phyloP scores from a whole-genome alignment of 768 basidiomycete genomes.

The Sistotremastrum suecicum region DNA sequence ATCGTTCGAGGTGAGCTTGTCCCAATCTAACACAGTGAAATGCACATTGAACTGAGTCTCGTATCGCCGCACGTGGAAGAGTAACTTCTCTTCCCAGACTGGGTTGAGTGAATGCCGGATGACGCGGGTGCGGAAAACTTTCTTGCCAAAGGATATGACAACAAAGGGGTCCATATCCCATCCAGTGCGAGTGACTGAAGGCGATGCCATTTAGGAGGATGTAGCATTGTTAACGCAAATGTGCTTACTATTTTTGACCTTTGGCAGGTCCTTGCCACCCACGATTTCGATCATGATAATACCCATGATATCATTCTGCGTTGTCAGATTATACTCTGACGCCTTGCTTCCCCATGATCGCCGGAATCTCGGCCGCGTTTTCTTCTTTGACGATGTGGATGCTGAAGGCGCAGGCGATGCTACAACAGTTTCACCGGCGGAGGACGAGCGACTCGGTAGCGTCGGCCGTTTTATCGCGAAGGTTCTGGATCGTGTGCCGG shows the following conservation, averaged over 20 bases:
- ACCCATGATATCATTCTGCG: constrained; percentile 74
- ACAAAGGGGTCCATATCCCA: constrained; percentile 99
- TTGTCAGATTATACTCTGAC: constrained; percentile 43
- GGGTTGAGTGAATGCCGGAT: constrained; percentile 79
- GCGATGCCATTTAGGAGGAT: background rate
- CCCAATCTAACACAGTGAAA: constrained; percentile 89
- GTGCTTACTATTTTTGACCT: constrained; percentile 69
- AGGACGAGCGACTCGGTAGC: constrained; percentile 4
- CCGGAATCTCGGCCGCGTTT: constrained; percentile 15
- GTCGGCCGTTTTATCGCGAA: background rate
- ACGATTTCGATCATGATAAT: constrained; percentile 93
- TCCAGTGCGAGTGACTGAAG: constrained; percentile 64
- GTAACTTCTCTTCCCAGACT: constrained; percentile 85
- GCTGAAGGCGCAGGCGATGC: constrained; percentile 2
- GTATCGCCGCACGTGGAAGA: constrained; percentile 87
- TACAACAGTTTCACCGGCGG: background rate
- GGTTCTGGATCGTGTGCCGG: background rate
- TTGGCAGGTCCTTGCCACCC: constrained; percentile 71
- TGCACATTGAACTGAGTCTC: constrained; percentile 69
- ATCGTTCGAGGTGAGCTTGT: constrained; percentile 83
- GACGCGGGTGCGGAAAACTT: constrained; percentile 87
- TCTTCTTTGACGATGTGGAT: constrained; percentile 12
- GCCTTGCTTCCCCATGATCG: constrained; percentile 27
- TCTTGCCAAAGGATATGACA: constrained; percentile 92
- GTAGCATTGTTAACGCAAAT: background rate